Conservation (phyloP, 176 grass and related monocot species). For the Phyllostachys edulis region DNA sequence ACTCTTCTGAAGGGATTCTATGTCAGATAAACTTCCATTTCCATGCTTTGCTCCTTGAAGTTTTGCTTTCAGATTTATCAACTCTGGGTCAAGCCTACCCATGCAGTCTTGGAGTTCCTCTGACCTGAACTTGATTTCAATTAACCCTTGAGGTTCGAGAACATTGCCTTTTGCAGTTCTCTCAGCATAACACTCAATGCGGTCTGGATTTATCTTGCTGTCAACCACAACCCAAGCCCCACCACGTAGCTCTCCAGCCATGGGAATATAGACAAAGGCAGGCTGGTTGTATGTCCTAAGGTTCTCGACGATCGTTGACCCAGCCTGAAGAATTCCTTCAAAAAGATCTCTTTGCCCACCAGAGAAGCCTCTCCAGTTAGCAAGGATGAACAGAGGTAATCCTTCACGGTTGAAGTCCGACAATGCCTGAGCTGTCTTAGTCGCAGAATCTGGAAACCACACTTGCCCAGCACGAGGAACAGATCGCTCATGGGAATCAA, state of each 20-base stretch:
- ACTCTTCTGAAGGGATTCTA: constrained; percentile 55
- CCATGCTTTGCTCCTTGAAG: constrained; percentile 50
- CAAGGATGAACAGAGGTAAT: constrained; percentile 90
- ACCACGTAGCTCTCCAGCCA: constrained; percentile 88
- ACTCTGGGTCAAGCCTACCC: constrained; percentile 82
- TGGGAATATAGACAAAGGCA: constrained; percentile 97
- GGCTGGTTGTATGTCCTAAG: constrained; percentile 97
- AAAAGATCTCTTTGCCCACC: constrained; percentile 97
- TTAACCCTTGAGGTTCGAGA: constrained; percentile 92
- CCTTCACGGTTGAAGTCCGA: constrained; percentile 93
- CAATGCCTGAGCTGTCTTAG: constrained; percentile 94
- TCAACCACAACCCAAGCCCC: constrained; percentile 98
- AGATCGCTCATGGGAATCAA: constrained; percentile 79
- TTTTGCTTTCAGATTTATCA: constrained; percentile 66
- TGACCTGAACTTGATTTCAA: constrained; percentile 96
- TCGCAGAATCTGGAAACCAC: constrained; percentile 98
- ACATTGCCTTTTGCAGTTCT: constrained; percentile 93
- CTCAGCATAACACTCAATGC: constrained; percentile 94
- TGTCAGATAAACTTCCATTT: constrained; percentile 46
- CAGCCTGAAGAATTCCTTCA: constrained; percentile 99
- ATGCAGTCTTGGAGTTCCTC: constrained; percentile 92
- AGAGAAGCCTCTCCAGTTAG: constrained; percentile 99
- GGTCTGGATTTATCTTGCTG: constrained; percentile 97
- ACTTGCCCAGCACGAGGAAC: constrained; percentile 91
- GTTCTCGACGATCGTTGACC: constrained; percentile 95